Base-by-base conservation (phyloP, 139 green algal species). In the Spirogloea muscicola region DNA sequence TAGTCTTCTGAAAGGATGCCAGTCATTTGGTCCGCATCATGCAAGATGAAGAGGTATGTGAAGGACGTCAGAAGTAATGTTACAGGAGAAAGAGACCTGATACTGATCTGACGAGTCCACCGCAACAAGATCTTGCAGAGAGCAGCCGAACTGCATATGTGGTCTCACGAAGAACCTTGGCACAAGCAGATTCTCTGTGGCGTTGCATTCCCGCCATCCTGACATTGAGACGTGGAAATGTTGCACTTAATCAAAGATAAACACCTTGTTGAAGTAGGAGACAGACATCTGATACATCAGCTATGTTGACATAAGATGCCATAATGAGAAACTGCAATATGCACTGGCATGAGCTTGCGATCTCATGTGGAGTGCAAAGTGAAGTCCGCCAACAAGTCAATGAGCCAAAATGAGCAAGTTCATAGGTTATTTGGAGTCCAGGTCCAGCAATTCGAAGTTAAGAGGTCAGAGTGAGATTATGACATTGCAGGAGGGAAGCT, bases 71-170 rank as follows among this genome's bases (percentile, higher is more conserved):
- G n/a, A 21, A 55, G 21, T 21, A 21, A 55, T 55, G 21, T 55
- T 55, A 21, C n/a, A 21, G 46, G n/a, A 55, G n/a, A 55, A 21
- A 21, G n/a, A 31, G 21, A 31, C 46, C 46, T n/a, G 46, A 55
- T n/a, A 55, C 52, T 33, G 31, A 62, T 33, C 52, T 62, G 52
- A 7, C 52, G 5, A 33, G 5, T 7, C 9, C 40, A 33, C 40
- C 7, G 52, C 52, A 38, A 62, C 31, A 6, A 68, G 27, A 4
- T 41, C 29, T 21, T 34, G n/a, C 25, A 68, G 27, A n/a, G 59
- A 68, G 27, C 59, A 68, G 10, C 59, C 59, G 10, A 68, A 31
- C 5, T 68, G 59, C 25, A 68, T 7, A 40, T 43, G 59, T 33
- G 59, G 59, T 36, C 25, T n/a, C 10, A 43, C 43, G 5, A 41